These are phyloP conservation scores for Beauveria sp. DNA, from an alignment of 2,329 filamentous ascomycete genomes.

Conservation along the genomic window DNA sequence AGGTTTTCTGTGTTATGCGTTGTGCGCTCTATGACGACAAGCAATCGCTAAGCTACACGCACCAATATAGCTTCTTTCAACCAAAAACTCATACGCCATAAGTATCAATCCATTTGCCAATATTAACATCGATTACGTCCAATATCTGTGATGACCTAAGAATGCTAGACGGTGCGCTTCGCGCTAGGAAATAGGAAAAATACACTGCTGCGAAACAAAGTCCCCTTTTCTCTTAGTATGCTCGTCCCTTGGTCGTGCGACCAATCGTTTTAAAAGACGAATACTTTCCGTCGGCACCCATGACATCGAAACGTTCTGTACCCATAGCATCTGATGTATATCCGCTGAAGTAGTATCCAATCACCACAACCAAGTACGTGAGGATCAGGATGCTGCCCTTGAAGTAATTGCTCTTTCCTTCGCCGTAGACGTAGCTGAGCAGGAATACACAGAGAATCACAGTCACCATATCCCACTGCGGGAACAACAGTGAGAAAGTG, in stretches of 20 bases:
- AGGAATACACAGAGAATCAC: constrained; percentile 94
- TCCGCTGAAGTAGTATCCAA: constrained; percentile 82
- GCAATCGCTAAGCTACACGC: neutral
- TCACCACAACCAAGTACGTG: constrained; percentile 84
- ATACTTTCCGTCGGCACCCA: constrained; percentile 42
- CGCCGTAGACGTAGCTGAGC: constrained; percentile 93
- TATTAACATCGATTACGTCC: neutral
- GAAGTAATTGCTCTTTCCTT: constrained; percentile 99
- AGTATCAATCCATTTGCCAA: neutral
- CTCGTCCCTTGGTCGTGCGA: constrained; percentile 30
- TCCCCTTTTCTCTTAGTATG: constrained; percentile 7
- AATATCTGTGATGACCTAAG: constrained; percentile 1
- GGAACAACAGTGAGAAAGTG: constrained; percentile 84
- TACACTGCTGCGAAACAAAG: neutral
- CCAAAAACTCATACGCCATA: too few species aligned
- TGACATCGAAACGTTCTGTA: constrained; percentile 44
- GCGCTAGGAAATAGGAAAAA: constrained; percentile 2
- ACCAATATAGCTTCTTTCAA: too few species aligned
- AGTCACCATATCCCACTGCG: constrained; percentile 98
- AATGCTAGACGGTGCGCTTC: constrained; percentile 4
- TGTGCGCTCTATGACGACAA: neutral
- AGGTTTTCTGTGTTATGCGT: too few species aligned
- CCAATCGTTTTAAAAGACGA: constrained; percentile 48
- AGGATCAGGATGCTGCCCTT: constrained; percentile 93
- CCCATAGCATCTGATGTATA: constrained; percentile 39